Percentiles rank a stretch among this genome's conserved stretches.
phyloP scores from a whole-genome alignment of 768 basidiomycete genomes.

The Tylopilus cervinicoccineus region DNA sequence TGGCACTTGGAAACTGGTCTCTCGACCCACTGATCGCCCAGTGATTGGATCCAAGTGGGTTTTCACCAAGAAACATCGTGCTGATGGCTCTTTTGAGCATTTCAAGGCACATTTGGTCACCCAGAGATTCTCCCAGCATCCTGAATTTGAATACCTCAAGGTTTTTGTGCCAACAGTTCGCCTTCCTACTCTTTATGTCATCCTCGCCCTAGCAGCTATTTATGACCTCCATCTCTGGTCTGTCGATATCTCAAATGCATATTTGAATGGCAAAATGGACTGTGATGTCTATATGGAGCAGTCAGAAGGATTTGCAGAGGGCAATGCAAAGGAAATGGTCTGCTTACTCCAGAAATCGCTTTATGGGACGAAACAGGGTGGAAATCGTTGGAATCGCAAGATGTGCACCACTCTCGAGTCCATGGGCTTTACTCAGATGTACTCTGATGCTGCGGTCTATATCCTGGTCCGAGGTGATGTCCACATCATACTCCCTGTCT shows the following conservation, averaged over 20 bases:
- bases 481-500: too few relatives aligned
- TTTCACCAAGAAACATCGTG: slow-evolving; percentile 20
- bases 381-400: too few relatives aligned
- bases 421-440: too few relatives aligned
- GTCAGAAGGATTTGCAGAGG: not conserved
- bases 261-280: not conserved
- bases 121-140: slow-evolving; percentile 14
- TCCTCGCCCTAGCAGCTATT: not conserved
- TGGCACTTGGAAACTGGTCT: not conserved
- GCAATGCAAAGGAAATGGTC: too few relatives aligned
- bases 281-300: not conserved
- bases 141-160: slow-evolving; percentile 34
- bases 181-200: not conserved
- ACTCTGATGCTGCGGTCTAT: too few relatives aligned
- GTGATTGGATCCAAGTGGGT: slow-evolving; percentile 34
- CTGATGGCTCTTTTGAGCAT: slow-evolving; percentile 28
- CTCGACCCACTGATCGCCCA: slow-evolving; percentile 16
- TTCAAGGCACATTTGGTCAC: slow-evolving; percentile 38
- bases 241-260: not conserved
- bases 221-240: not conserved
- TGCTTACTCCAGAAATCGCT: too few relatives aligned
- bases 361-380: too few relatives aligned
- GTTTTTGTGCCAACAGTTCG: slow-evolving; percentile 30
- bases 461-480: too few relatives aligned
- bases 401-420: too few relatives aligned